These are phyloP conservation scores for Phlebiopsis gigantea DNA, from an alignment of 768 basidiomycete species.

Conservation along the genomic window DNA sequence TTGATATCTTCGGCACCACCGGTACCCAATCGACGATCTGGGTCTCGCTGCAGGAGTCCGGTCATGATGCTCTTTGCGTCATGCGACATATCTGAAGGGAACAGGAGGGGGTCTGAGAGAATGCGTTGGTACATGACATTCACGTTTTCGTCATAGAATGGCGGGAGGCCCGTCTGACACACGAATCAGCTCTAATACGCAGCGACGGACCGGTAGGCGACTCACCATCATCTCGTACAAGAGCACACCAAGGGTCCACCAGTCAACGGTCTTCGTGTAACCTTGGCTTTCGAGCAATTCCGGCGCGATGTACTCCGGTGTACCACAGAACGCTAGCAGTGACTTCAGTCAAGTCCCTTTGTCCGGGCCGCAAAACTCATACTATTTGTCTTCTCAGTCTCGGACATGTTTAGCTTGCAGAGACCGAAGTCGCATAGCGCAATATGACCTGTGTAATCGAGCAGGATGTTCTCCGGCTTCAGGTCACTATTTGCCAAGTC, in stretches of 20 bases:
- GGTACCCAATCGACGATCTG: slow-evolving; percentile 79
- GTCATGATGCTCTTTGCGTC: slow-evolving; percentile 90
- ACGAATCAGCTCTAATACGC: not conserved
- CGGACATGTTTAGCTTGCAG: slow-evolving; percentile 95
- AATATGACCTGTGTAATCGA: slow-evolving; percentile 98
- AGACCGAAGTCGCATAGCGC: slow-evolving; percentile 98
- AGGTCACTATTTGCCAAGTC: slow-evolving; percentile 71
- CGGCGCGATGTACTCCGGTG: slow-evolving; percentile 97
- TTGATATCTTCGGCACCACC: slow-evolving; percentile 96
- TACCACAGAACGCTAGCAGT: slow-evolving; percentile 86
- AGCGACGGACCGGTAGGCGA: not conserved
- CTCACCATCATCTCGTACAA: slow-evolving; percentile 94
- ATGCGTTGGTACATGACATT: slow-evolving; percentile 98
- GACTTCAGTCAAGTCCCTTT: slow-evolving; percentile 6
- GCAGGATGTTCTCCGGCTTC: slow-evolving; percentile 96
- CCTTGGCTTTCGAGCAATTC: slow-evolving; percentile 95
- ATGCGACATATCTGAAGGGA: slow-evolving; percentile 81
- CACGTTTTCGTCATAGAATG: slow-evolving; percentile 98
- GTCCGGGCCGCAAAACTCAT: slow-evolving; percentile 21
- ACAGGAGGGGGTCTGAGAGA: slow-evolving; percentile 86
- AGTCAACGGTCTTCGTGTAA: slow-evolving; percentile 97
- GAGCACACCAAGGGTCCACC: slow-evolving; percentile 97
- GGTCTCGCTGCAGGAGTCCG: slow-evolving; percentile 86
- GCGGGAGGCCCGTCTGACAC: slow-evolving; percentile 88
- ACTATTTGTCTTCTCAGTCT: slow-evolving; percentile 97